A percentile compares a stretch with the other conserved stretches of the same genome.
Conservation (phyloP, 805 yeast species). For the Priceomyces carsonii region DNA sequence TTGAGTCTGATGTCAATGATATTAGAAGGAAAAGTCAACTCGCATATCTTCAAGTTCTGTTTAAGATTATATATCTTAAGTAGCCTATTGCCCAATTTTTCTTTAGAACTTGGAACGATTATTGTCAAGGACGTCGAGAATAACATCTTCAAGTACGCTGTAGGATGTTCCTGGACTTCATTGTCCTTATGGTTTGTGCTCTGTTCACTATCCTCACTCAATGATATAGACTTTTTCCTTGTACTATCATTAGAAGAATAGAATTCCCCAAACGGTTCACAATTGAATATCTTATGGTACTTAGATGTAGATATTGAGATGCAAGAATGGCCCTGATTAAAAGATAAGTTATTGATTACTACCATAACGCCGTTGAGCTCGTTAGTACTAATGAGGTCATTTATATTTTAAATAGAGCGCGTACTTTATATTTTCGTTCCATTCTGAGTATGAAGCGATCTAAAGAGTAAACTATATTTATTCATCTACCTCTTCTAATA, state of each 20-base stretch:
- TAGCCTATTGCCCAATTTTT: conserved; percentile 26
- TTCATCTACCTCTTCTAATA: conserved; percentile 44
- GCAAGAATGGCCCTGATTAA: conserved; percentile 45
- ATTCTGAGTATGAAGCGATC: not conserved
- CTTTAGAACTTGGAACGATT: conserved; percentile 32
- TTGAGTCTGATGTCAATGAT: conserved; percentile 76
- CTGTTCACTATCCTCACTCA: conserved; percentile 5
- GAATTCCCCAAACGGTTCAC: conserved; percentile 49
- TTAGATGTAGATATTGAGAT: conserved; percentile 34
- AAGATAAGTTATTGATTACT: conserved; percentile 36
- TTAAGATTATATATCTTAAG: conserved; percentile 41
- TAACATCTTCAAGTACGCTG: conserved; percentile 36
- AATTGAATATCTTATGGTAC: conserved; percentile 40
- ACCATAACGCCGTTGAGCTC: conserved; percentile 13
- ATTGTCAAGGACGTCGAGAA: conserved; percentile 44
- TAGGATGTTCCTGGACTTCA: conserved; percentile 20
- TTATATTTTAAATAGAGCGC: conserved; percentile 3
- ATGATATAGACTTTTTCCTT: conserved; percentile 13
- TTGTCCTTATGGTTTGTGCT: conserved; percentile 6
- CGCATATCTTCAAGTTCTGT: conserved; percentile 66
- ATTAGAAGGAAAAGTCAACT: conserved; percentile 78
- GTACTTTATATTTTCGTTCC: conserved; percentile 2
- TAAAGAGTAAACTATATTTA: conserved; percentile 8
- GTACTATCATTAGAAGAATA: conserved; percentile 23
- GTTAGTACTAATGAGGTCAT: conserved; percentile 1